Evolutionary conservation across 139 green algal species (phyloP), one percentile per base, ranked within the genome.

Genomic region (Tetraselmis striata): DNA sequence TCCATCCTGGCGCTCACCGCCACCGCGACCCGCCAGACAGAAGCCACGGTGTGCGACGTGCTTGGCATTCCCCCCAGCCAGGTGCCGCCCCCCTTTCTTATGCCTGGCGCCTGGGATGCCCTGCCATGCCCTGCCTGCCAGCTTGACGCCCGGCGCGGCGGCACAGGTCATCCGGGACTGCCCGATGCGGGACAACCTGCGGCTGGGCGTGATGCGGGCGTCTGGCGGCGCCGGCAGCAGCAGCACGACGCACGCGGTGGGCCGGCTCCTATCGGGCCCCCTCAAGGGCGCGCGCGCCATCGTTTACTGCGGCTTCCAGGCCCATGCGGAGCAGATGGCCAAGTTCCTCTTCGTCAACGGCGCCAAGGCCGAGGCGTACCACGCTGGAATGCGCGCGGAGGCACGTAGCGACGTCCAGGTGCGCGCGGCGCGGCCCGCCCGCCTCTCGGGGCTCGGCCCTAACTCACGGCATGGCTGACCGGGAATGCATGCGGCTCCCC

Each of bases 1-100:
- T 84, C 79, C 29, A 89, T 98, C 80, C 89, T 98, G 74, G 95
- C 92, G 1, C 90, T 98, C 27, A 98, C 95, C 0, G 95, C 95
- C 74, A 98, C 95, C 1, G 95, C 95, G 75, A 98, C 95, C 1
- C 29, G 45, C 1, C 31, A 85, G 22, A 96, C 94, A 0, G 85
- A 94, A 79, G 28, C 31, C 1, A 86, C 87, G 59, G 88, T 97
- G 30, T 32, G 81, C 24, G 59, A 83, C 31, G 86, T 90, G 77
- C 88, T 98, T 74, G 83, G 83, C n/a, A 92, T 98, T n/a, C 80
- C 83, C 0, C 45, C 76, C 0, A 82, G 80, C 18, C 30, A 83
- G n/a, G 84, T 92, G 2, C 2, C 28, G 28, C 29, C 28, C 2
- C 23, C 2, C 76, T 32, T 29, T 28, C n/a, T n/a, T n/a, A n/a